These are phyloP conservation scores for Rubia peregrina DNA, from an alignment of 305 asterid genomes.

Conservation along the genomic window DNA sequence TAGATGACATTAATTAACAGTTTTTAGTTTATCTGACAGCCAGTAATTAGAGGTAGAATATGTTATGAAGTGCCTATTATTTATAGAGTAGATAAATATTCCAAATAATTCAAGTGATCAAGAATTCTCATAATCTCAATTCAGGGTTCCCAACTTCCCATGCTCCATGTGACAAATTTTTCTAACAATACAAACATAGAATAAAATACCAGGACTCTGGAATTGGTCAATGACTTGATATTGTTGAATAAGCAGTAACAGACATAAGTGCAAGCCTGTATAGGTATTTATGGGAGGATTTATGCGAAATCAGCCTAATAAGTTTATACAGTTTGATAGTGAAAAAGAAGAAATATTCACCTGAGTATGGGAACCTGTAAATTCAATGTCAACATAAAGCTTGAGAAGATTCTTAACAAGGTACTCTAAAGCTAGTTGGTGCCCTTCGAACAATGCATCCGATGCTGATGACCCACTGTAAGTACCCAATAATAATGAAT, in stretches of 20 bases:
- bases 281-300: background rate
- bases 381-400: slow-evolving; percentile 95
- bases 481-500: background rate
- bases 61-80: background rate
- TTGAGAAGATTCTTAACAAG: slow-evolving; percentile 86
- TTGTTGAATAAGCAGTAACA: background rate
- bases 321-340: background rate
- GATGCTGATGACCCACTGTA: slow-evolving; percentile 82
- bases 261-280: background rate
- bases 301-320: background rate
- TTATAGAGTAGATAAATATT: background rate
- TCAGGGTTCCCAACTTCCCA: background rate
- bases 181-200: background rate
- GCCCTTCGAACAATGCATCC: slow-evolving; percentile 80
- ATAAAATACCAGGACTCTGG: background rate
- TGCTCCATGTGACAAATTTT: background rate
- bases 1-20: background rate
- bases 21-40: slow-evolving; percentile 3
- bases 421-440: slow-evolving; percentile 75
- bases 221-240: background rate
- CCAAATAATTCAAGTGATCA: background rate
- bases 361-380: slow-evolving; percentile 99
- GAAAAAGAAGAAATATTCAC: slow-evolving; percentile 27
- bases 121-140: background rate
- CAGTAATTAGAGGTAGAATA: background rate